A percentile compares a stretch with the other conserved stretches of the same genome.
These are phyloP conservation scores for Kentomonas sorsogonicus DNA, from an alignment of 208 protist species.

Conservation along the genomic window DNA sequence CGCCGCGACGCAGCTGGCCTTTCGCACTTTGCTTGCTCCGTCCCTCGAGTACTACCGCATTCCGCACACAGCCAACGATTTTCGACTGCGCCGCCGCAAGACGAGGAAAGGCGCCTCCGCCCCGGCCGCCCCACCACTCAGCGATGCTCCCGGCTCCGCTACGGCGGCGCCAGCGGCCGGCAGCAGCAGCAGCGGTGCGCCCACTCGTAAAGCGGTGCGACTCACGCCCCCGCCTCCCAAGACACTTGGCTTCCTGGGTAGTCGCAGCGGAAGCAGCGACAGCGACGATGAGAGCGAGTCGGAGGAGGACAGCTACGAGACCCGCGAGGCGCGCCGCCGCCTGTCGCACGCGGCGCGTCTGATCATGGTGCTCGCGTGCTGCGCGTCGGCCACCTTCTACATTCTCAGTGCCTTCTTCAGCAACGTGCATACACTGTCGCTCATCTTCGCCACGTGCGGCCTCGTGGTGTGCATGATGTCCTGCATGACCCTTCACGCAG, in stretches of 20 bases:
- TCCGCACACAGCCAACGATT: slow-evolving; percentile 15
- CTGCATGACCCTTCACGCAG: slow-evolving; percentile 54
- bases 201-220: too few relatives aligned
- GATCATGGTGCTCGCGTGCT: slow-evolving; percentile 65
- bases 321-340: slow-evolving; percentile 7
- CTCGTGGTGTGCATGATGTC: slow-evolving; percentile 54
- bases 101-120: too few relatives aligned
- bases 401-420: slow-evolving; percentile 52
- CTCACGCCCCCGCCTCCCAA: too few relatives aligned
- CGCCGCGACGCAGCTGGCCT: slow-evolving; percentile 35
- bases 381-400: slow-evolving; percentile 49
- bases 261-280: not conserved
- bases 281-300: slow-evolving; percentile 10
- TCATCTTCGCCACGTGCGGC: slow-evolving; percentile 44
- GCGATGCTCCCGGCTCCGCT: not conserved
- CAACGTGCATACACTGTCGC: slow-evolving; percentile 25
- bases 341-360: slow-evolving; percentile 28
- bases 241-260: too few relatives aligned
- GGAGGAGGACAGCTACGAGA: slow-evolving; percentile 3
- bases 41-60: slow-evolving; percentile 36
- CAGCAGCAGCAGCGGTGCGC: slow-evolving; percentile 2
- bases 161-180: not conserved
- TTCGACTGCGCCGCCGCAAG: too few relatives aligned
- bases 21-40: slow-evolving; percentile 35
- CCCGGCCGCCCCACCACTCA: not conserved